phyloP scores from a whole-genome alignment of 352 stramenopile genomes.

The Globisporangium radiosum region DNA sequence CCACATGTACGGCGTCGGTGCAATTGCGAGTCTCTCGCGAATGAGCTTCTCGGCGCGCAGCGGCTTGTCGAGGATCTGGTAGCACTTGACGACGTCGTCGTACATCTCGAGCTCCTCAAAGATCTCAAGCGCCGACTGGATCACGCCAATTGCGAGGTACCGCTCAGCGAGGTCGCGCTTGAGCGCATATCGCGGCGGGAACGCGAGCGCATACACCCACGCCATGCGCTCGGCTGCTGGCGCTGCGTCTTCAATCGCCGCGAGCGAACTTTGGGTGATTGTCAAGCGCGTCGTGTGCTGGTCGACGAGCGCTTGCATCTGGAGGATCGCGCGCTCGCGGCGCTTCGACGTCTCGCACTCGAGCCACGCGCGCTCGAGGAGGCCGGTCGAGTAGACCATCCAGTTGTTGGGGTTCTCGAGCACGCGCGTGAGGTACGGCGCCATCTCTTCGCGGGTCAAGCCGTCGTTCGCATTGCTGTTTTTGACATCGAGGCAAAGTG shows the following conservation, averaged over 20 bases:
- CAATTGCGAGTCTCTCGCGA: conserved; percentile 73
- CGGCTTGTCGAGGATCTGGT: conserved; percentile 88
- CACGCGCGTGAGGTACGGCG: conserved; percentile 91
- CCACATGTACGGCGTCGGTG: conserved; percentile 91
- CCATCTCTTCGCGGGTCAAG: conserved; percentile 94
- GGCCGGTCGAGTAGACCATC: conserved; percentile 94
- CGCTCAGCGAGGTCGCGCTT: conserved; percentile 90
- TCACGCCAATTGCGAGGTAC: conserved; percentile 88
- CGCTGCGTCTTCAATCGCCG: conserved; percentile 87
- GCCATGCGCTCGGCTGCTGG: conserved; percentile 86
- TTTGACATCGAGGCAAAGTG: conserved; percentile 95
- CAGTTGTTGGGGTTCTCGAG: conserved; percentile 93
- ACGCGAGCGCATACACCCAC: conserved; percentile 91
- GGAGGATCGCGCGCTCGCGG: conserved; percentile 91
- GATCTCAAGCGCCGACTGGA: conserved; percentile 88
- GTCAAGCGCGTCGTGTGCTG: conserved; percentile 93
- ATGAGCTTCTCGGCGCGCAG: conserved; percentile 89
- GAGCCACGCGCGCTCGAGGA: conserved; percentile 91
- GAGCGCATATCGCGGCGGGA: conserved; percentile 91
- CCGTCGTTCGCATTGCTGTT: conserved; percentile 94
- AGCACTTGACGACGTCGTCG: conserved; percentile 96
- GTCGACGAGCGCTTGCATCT: conserved; percentile 95
- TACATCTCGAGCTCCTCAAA: conserved; percentile 94
- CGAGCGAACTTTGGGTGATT: conserved; percentile 80
- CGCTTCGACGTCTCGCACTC: conserved; percentile 92